Evolutionary conservation across 1,284 basidiomycete genomes (phyloP).

Genomic region (Wallemia mellicola): DNA sequence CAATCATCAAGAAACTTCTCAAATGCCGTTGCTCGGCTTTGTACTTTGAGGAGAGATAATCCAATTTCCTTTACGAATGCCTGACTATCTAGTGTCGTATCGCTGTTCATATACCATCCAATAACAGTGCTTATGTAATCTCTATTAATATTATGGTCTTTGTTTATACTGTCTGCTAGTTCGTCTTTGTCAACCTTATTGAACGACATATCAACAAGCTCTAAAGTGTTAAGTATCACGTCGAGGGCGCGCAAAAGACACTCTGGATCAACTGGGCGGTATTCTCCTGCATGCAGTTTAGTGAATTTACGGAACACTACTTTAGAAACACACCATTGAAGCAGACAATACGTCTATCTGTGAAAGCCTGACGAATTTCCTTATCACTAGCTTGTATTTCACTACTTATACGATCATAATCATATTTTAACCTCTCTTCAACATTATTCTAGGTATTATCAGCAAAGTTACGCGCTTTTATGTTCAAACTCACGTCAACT

Average conservation of each 20-base stretch:
- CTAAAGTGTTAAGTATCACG: conserved; percentile 27
- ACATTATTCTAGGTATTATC: background rate
- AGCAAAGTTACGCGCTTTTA: conserved; percentile 10
- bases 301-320: background rate
- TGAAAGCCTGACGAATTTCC: conserved; percentile 34
- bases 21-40: conserved; percentile 28
- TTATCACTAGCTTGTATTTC: conserved; percentile 47
- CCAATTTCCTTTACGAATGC: conserved; percentile 35
- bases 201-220: conserved; percentile 20
- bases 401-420: conserved; percentile 21
- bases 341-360: conserved; percentile 33
- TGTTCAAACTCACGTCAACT: conserved; percentile 12
- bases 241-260: conserved; percentile 40
- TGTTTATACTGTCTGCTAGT: conserved; percentile 27
- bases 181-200: conserved; percentile 16
- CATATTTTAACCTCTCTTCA: background rate
- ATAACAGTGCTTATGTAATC: conserved; percentile 36
- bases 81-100: conserved; percentile 20
- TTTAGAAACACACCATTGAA: conserved; percentile 27
- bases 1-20: conserved; percentile 31
- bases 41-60: conserved; percentile 29
- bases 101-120: conserved; percentile 39
- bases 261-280: conserved; percentile 33
- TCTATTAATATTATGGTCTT: conserved; percentile 38
- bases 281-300: conserved; percentile 20